Base-by-base conservation (phyloP, 768 basidiomycete species). In the Boletellus emodensis region DNA sequence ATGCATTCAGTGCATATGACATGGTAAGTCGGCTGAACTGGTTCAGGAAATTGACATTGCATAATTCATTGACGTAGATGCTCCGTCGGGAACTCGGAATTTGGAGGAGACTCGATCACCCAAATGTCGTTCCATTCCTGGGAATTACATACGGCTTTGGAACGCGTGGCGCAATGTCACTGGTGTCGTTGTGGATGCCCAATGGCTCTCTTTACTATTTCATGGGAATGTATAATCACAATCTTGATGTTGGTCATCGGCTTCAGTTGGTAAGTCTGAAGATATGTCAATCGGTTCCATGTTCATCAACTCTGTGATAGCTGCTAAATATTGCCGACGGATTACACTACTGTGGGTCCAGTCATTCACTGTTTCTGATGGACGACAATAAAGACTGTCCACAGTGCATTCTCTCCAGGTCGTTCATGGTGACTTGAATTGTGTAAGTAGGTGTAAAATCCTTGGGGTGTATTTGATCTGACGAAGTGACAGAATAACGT, bases 251-350 rank as follows among this genome's bases (percentile, higher is more conserved):
- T 3, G 20, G 20, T 20, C 20, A 20, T 20, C 20, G 20, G 2
- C 20, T 20, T 20, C 20, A 20, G 1, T 17, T 57, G 15, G 58
- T 59, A n/a, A 5, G 53, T 35, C 26, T 17, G 33, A 59, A 61
- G 24, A 24, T 24, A 24, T 6, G 24, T 24, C 6, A 6, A 6
- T 24, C 6, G 24, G 24, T 6, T 24, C 24, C 24, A 24, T 24
- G 24, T 6, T 24, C 24, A 24, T 24, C 6, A 6, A 6, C 45
- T 48, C 2, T 5, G 10, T 1, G 14, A 22, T 4, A 44, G 44
- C 15, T 44, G 4, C 20, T 35, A 2, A 22, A 44, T 6, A 35
- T 26, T 10, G 33, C 34, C 2, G 24, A n/a, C 12, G 44, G 44
- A 4, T 13, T 44, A 11, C 2, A 35, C 4, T 26, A 44, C 15